Conservation (phyloP, 148 eudicot genomes). For the Euryodendron excelsum region DNA sequence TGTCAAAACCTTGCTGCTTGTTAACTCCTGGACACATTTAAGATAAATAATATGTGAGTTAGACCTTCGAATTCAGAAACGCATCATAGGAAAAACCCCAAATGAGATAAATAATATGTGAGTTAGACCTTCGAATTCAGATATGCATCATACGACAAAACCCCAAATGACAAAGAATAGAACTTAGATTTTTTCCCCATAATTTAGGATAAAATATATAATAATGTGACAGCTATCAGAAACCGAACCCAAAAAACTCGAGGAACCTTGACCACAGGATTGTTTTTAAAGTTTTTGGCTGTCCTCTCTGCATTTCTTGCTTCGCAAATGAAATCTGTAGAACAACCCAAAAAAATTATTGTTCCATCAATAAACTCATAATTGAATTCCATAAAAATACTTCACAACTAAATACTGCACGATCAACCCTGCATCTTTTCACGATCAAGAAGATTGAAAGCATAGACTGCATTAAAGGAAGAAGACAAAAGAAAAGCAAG, state of each 20-base stretch:
- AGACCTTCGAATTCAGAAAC: background rate
- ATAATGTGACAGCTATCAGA: background rate
- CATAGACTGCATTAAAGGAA: background rate
- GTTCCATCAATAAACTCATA: background rate
- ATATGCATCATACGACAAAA: too few species aligned
- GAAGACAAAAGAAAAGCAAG: background rate
- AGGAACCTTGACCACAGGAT: constrained; percentile 63
- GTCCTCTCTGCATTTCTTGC: constrained; percentile 83
- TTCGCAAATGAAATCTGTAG: constrained; percentile 74
- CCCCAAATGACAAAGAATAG: too few species aligned
- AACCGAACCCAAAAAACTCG: constrained; percentile 61
- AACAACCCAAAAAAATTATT: constrained; percentile 11
- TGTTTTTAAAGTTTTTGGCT: constrained; percentile 58
- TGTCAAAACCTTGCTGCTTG: constrained; percentile 74
- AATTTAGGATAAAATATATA: background rate
- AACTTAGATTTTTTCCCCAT: too few species aligned
- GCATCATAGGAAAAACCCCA: background rate
- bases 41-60: background rate
- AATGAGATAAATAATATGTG: background rate
- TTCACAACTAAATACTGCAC: background rate
- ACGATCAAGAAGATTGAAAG: background rate
- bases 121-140: too few species aligned
- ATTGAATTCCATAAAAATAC: background rate
- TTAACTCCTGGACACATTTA: constrained; percentile 57
- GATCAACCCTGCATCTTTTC: background rate